Percentiles rank a stretch among this genome's conserved stretches.
phyloP scores from a whole-genome alignment of 2,329 filamentous ascomycete species.

The Didymella lethalis region DNA sequence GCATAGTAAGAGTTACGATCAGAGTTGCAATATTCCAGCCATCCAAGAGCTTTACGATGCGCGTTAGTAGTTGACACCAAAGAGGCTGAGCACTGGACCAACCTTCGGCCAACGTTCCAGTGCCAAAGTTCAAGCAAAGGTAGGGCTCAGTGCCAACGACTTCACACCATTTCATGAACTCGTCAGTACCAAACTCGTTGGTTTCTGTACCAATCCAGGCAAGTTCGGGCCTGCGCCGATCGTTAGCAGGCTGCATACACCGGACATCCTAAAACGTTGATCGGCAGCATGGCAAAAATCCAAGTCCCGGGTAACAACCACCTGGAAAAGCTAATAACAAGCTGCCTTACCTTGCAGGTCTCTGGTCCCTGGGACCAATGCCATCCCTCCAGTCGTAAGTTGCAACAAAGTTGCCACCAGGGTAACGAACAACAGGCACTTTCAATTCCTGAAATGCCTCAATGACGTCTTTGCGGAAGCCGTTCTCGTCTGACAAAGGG shows the following conservation, averaged over 20 bases:
- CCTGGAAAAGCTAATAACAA: not conserved
- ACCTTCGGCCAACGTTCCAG: conserved; percentile 66
- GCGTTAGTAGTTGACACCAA: conserved; percentile 31
- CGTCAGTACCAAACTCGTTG: conserved; percentile 84
- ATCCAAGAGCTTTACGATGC: conserved; percentile 67
- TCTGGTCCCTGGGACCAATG: conserved; percentile 74
- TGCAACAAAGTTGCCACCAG: conserved; percentile 83
- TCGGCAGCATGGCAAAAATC: not conserved
- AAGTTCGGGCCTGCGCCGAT: conserved; percentile 67
- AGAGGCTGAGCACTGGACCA: conserved; percentile 21
- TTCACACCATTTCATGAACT: conserved; percentile 84
- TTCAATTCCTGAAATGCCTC: conserved; percentile 75
- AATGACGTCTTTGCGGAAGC: conserved; percentile 77
- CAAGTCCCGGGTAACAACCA: not conserved
- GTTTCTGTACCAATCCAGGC: conserved; percentile 80
- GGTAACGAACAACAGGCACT: conserved; percentile 80
- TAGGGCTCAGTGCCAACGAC: conserved; percentile 79
- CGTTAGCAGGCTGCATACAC: conserved; percentile 17
- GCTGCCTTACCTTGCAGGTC: conserved; percentile 62
- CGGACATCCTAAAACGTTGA: conserved; percentile 2
- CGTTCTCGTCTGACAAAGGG: conserved; percentile 74
- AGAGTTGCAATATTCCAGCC: conserved; percentile 88
- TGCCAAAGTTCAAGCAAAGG: conserved; percentile 81
- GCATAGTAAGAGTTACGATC: conserved; percentile 81
- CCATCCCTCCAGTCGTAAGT: conserved; percentile 89